These are phyloP conservation scores for Blastocystis sp. DNA, from an alignment of 352 stramenopile genomes.

Conservation along the genomic window DNA sequence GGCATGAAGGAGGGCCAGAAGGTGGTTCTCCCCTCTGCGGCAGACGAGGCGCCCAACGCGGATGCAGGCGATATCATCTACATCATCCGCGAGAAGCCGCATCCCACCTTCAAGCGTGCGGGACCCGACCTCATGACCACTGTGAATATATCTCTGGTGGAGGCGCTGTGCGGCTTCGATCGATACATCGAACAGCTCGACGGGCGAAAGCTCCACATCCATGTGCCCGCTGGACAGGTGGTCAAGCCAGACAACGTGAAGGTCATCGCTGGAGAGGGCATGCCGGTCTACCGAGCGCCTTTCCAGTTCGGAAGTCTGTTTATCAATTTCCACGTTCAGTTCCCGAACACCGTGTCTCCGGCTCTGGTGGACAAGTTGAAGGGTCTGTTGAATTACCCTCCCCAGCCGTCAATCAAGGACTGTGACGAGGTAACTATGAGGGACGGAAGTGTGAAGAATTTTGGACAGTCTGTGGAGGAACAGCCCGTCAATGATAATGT, in stretches of 20 bases:
- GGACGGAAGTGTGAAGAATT: constrained; percentile 70
- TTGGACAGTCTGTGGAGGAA: constrained; percentile 79
- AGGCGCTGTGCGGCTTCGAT: constrained; percentile 81
- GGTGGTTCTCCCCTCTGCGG: constrained; percentile 90
- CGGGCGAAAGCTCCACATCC: constrained; percentile 63
- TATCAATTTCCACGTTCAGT: constrained; percentile 91
- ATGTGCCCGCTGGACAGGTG: constrained; percentile 61
- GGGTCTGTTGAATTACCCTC: constrained; percentile 73
- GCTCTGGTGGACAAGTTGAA: constrained; percentile 66
- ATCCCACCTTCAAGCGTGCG: constrained; percentile 88
- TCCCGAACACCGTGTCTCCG: constrained; percentile 76
- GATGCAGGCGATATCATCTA: constrained; percentile 94
- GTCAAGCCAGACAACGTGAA: constrained; percentile 67
- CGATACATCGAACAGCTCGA: constrained; percentile 69
- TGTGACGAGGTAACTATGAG: constrained; percentile 68
- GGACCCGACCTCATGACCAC: constrained; percentile 89
- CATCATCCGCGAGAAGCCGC: constrained; percentile 92
- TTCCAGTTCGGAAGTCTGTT: constrained; percentile 96
- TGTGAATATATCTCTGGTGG: constrained; percentile 86
- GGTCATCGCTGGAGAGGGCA: constrained; percentile 79
- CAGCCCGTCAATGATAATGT: constrained; percentile 69
- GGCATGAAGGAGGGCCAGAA: constrained; percentile 92
- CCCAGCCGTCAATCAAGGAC: constrained; percentile 67
- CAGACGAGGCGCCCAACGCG: constrained; percentile 80
- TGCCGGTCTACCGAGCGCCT: constrained; percentile 91